phyloP scores from a whole-genome alignment of 2,329 filamentous ascomycete genomes.

The Phyllosticta ampelicida region DNA sequence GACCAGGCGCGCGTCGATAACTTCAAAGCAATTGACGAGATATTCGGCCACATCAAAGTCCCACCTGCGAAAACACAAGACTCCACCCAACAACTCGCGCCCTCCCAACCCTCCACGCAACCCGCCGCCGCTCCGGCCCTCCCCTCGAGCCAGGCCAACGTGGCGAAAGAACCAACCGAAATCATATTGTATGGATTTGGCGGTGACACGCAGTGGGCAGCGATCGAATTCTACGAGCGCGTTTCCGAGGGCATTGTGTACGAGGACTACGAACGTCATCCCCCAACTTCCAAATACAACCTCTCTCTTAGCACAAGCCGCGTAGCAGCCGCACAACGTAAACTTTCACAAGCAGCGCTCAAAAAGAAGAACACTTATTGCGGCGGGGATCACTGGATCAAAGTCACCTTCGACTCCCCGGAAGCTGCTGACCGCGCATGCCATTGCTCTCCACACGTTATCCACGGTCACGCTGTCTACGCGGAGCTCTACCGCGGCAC shows the following conservation, averaged over 20 bases:
- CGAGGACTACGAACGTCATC: conserved; percentile 83
- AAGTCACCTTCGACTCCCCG: conserved; percentile 41
- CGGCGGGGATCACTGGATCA: conserved; percentile 83
- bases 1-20: conserved; percentile 39
- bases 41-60: conserved; percentile 30
- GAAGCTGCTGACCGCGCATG: conserved; percentile 39
- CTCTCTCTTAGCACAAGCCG: conserved; percentile 62
- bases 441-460: conserved; percentile 35
- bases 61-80: conserved; percentile 4
- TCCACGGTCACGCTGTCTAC: conserved; percentile 38
- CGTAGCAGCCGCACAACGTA: conserved; percentile 51
- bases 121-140: conserved; percentile 28
- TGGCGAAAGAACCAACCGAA: conserved; percentile 55
- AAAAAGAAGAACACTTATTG: conserved; percentile 70
- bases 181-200: conserved; percentile 77
- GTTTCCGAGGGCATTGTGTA: conserved; percentile 71
- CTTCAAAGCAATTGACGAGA: conserved; percentile 35
- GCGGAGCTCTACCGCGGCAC: conserved; percentile 38
- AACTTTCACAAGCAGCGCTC: conserved; percentile 61
- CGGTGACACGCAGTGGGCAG: conserved; percentile 63
- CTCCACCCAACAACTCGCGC: conserved; percentile 3
- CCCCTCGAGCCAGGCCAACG: conserved; percentile 23
- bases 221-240: conserved; percentile 77
- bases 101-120: conserved; percentile 10
- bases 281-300: conserved; percentile 65